Evolutionary conservation across 2,329 filamentous ascomycete species (phyloP), one percentile per base, ranked within the genome.

Genomic region (Phialophora chinensis): DNA sequence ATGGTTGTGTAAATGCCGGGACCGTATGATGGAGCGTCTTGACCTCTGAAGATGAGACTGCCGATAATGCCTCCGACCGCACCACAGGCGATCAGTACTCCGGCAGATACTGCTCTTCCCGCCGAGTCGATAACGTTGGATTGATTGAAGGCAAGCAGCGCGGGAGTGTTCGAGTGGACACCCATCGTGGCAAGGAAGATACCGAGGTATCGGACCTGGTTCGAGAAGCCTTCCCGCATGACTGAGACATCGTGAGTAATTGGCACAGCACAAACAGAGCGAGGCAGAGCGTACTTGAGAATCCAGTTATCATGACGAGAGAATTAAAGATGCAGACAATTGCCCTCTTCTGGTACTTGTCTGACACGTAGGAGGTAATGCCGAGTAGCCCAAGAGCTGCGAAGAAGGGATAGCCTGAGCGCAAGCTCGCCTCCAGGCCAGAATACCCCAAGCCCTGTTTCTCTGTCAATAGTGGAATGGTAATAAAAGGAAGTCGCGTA

Each of bases 61-160:
- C 90, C 91, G 0, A 86, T 86, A 69, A 95, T 94, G 38, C 91
- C 91, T 38, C 91, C 91, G 25, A 95, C 80, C 1, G 90, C 91
- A 4, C 8, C 84, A n/a, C 63, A 61, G 12, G 49, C 61, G 57
- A 62, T 61, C 14, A 65, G 29, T 64, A 91, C 84, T 60, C 90
- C 90, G 67, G 91, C 87, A 77, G 91, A 92, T 1, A 68, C 58
- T 11, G 59, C 59, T 31, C 66, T 59, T 53, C 72, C 74, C 58
- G 72, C 74, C 8, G 69, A 67, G n/a, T 72, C 72, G 56, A 76
- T 73, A 49, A 76, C 74, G 64, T 77, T 78, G n/a, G 73, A 71
- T 67, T 77, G 60, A 47, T 76, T 60, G 55, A 66, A 77, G 6
- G 75, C 73, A 62, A 77, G 74, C 2, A 73, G 66, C 1, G 74